Base-by-base conservation (phyloP, 75 land plant genomes). In the Selaginella tamariscina region DNA sequence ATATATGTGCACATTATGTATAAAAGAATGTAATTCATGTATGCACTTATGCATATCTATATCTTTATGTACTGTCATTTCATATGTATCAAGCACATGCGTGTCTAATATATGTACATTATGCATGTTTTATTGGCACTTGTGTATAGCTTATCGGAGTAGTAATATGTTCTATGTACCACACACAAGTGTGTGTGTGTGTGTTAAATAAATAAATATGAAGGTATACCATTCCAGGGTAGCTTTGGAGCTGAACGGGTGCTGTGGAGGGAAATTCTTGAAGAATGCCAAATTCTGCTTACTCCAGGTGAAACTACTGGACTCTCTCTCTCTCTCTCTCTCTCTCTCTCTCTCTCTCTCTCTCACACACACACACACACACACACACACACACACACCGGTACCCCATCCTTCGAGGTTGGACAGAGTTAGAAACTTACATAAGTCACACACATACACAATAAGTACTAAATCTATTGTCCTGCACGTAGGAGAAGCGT, bases 231-330 rank as follows among this genome's bases (percentile, higher is more conserved):
- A 32, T 71, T 55, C 59, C 71, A 77, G 79, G 64, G 70, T 22
- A 77, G 75, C 24, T 77, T 77, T 73, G 71, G 56, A 69, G 79
- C 79, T 1, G 79, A 77, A 56, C 66, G 67, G 27, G 29, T 62
- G 32, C 69, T 77, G 0, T 77, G 79, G 79, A 77, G 54, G 66
- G 79, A 77, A 71, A 77, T 77, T 30, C 33, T 72, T 18, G 79
- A 77, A 22, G 79, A 72, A 30, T 64, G 71, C 39, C 69, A 64
- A 13, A 64, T 73, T 29, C 70, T 77, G n/a, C 75, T 77, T 29
- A 77, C 79, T 24, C 79, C 79, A 73, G 79, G 78, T 76, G 11
- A 39, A 15, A 5, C 49, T 39, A 39, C 5, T 39, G 15, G 5
- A 15, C 49, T 5, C 49, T 5, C 11, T 39, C n/a, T 39, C 15